Evolutionary conservation across 2,329 filamentous ascomycete genomes (phyloP), one percentile per base, ranked within the genome.

Genomic region (Stenocarpella maydis): DNA sequence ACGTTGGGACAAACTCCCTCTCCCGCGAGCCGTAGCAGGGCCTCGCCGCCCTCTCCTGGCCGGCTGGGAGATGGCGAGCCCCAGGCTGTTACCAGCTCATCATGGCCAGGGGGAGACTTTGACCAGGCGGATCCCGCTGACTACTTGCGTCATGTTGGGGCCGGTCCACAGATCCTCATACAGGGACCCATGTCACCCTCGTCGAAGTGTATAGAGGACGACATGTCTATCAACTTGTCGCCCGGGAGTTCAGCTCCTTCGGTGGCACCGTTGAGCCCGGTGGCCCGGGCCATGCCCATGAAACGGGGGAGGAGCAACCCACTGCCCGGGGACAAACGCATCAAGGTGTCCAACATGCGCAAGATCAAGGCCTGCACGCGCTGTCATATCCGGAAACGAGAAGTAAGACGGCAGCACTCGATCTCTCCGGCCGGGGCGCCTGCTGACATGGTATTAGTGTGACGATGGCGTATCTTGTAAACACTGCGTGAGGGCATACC

Each of bases 361-460:
- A 67, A 65, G 12, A 55, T 49, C 1, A 53, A 65, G 34, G 68
- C 70, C 2, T 71, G 70, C 24, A 45, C 26, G 39, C 68, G 70
- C 21, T 71, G 70, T 37, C 68, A 37, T 19, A 68, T 67, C 17
- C 64, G 65, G 9, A 70, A 64, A 47, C 50, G 66, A 47, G 43
- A 64, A 52, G 68, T 71, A 60, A 65, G 65, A 47, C 10, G 21
- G 24, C 15, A 19, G 24, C 43, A 15, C 17, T 14, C n/a, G 6
- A 4, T 37, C 17, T 45, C 21, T 52, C 6, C 34, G 14, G 58
- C 26, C 41, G 24, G 26, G 31, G 58, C 58, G 19, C 28, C 19
- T 37, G 43, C 58, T 63, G n/a, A 63, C 26, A 21, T 21, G 31
- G 28, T 4, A 8, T 28, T 19, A 71, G 70, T 71, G 70, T 58